Percentiles rank a stretch among this genome's conserved stretches.
phyloP scores from a whole-genome alignment of 108 stramenopile species.

The Discostella pseudostelligera region DNA sequence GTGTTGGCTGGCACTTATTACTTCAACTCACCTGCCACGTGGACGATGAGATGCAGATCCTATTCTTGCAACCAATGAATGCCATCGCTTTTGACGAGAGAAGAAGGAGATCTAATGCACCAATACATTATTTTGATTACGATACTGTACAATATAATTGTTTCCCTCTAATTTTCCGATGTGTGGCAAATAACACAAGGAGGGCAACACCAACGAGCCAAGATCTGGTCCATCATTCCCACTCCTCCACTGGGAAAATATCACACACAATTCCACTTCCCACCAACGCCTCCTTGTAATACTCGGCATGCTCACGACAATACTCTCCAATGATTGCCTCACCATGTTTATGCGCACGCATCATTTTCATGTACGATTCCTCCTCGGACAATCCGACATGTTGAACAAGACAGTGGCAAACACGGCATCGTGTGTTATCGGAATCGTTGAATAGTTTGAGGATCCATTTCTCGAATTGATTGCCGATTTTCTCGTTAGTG shows the following conservation, averaged over 20 bases:
- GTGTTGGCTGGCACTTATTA: no score
- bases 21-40: no score
- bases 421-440: slow-evolving; percentile 6
- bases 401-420: slow-evolving; percentile 10
- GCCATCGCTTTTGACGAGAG: no score
- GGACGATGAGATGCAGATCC: no score
- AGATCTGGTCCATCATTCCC: background rate
- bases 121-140: no score
- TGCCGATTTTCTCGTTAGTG: background rate
- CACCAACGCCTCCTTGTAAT: slow-evolving; percentile 10
- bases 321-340: slow-evolving; percentile 13
- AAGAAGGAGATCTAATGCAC: no score
- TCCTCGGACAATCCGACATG: slow-evolving; percentile 7
- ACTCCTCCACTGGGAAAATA: slow-evolving; percentile 10
- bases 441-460: slow-evolving; percentile 13
- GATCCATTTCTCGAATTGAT: slow-evolving; percentile 7
- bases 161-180: no score
- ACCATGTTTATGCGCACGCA: slow-evolving; percentile 7
- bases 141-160: no score
- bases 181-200: no score
- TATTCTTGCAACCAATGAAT: no score
- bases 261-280: slow-evolving; percentile 17
- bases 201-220: no score
- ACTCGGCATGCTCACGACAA: slow-evolving; percentile 15
- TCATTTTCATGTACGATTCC: slow-evolving; percentile 11